Base-by-base conservation (phyloP, 441 rosid species). In the Theobroma grandiflorum region DNA sequence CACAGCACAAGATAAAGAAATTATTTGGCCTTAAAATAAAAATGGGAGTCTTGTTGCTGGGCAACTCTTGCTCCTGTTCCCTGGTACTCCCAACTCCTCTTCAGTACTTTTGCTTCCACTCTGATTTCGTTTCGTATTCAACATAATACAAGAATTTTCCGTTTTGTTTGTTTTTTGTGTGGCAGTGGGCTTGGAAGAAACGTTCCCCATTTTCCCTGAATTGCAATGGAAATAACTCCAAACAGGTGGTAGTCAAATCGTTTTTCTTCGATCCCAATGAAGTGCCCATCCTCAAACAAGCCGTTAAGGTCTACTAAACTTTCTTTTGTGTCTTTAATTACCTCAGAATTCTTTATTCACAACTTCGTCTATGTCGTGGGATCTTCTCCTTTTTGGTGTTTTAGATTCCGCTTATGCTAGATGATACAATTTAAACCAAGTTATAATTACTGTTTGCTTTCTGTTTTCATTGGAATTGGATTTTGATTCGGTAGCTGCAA, bases 251-350 rank as follows among this genome's bases (percentile, higher is more conserved):
- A 11, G 84, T 86, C 33, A 78, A 72, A 71, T 87, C 85, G 53
- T 77, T 85, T 22, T 83, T 79, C 71, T 65, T 78, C 77, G 82
- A 87, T 76, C 91, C 90, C 69, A 66, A 67, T 43, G 85, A 89
- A 64, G 87, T 88, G 15, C 91, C 92, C 77, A 84, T 89, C 75
- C 81, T 89, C 83, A 89, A 81, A 75, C 87, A 91, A 80, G 93
- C 90, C 72, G 81, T 88, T 61, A 88, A 88, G 91, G 92, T 91
- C 47, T 20, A 2, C 57, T 64, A 10, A 63, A 40, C 18, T 20
- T 63, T 76, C 59, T 45, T 75, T 53, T 52, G 4, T 18, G 6
- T 18, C 37, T 9, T 72, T 33, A 15, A 33, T 71, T 50, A 40
- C 8, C 59, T 47, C 4, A 68, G 55, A 10, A 43, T 45, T 43